Base-by-base conservation (phyloP, 1,139 yeast genomes). In the Blastobotrys elegans region DNA sequence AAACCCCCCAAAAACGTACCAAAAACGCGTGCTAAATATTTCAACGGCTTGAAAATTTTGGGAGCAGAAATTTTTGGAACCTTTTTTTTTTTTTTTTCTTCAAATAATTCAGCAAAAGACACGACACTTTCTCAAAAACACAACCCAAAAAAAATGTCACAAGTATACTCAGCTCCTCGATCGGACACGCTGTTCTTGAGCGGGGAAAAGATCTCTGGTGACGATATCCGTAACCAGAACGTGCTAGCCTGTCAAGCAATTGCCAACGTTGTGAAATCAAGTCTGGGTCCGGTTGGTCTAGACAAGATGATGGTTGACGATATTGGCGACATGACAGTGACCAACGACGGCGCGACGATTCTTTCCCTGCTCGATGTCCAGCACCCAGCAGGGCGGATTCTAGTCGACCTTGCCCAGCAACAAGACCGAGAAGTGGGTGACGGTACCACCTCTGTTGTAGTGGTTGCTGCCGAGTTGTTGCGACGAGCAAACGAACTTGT, bases 391-490 rank as follows among this genome's bases (percentile, higher is more conserved):
- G 98, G 98, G 20, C 89, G 88, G 70, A 92, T 94, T 57, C 74
- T 94, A 53, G 98, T 94, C 43, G 98, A 94, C 64, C 77, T 94
- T 63, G 99, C 98, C 2, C 97, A 92, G 67, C 98, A 94, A 67
- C 99, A 94, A 71, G 99, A 94, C 67, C 80, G 96, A 63, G 98
- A 94, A 70, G 96, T 94, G 50, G 99, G 99, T 50, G 99, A 94
- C 65, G 99, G 99, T 59, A 70, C 74, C n/a, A 71, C 74, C 1
- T 84, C 95, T n/a, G 97, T 92, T 43, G 97, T 92, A 42, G 88
- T 92, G 54, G 84, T 92, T 65, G 97, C 98, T 29, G 79, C 95
- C 41, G 99, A 94, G 69, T 73, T 94, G 52, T 75, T 94, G 62
- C 84, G 87, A 63, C 77, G 97, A 56, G 98, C 98, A 44, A 89